phyloP scores from a whole-genome alignment of 108 stramenopile genomes.

The Skeletonema menzelii region DNA sequence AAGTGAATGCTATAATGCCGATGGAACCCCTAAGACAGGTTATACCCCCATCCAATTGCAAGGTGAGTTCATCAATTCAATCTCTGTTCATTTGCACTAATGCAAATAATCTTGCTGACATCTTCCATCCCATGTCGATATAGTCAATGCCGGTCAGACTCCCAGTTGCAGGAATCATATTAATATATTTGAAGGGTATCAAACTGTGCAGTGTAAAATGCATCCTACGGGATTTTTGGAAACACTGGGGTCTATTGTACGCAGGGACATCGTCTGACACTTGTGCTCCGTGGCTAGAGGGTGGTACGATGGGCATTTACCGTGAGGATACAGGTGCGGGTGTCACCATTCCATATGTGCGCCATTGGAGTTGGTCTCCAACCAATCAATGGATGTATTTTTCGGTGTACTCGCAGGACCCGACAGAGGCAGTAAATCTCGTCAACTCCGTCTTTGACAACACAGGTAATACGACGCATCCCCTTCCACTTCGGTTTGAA shows the following conservation, averaged over 20 bases:
- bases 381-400: constrained; percentile 9
- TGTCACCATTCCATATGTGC: not conserved
- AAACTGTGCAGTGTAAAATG: not conserved
- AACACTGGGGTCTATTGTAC: not conserved
- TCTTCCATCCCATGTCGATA: too few species aligned
- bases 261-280: not conserved
- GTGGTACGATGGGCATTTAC: not conserved
- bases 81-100: too few species aligned
- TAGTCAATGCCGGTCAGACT: not conserved
- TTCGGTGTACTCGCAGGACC: constrained; percentile 11
- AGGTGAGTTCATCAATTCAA: too few species aligned
- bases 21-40: not conserved
- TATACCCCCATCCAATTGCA: not conserved
- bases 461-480: not conserved
- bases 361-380: constrained; percentile 1
- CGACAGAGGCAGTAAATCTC: not conserved
- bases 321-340: constrained; percentile 1
- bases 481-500: not conserved
- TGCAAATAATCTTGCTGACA: too few species aligned
- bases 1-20: not conserved
- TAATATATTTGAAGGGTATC: not conserved
- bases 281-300: not conserved
- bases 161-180: not conserved
- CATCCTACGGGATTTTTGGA: not conserved
- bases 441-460: constrained; percentile 13